Base-by-base conservation (phyloP, 345 rosid genomes). In the Orychophragmus violaceus region DNA sequence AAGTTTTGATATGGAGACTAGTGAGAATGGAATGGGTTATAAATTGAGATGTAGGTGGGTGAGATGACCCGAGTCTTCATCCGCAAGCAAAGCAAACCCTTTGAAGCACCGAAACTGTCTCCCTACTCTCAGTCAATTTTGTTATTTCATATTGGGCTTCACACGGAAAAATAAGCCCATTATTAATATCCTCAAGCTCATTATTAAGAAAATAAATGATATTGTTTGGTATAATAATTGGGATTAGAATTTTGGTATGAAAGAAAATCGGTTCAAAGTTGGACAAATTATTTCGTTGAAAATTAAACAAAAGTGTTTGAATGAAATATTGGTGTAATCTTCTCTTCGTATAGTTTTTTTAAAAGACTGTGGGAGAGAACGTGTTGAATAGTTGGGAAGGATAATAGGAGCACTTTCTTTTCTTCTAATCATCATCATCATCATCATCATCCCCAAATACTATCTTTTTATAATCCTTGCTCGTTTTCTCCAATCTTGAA, bases 1-100 rank as follows among this genome's bases (percentile, higher is more conserved):
- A 0, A 18, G 13, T 7, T 16, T 25, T 48, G 2, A n/a, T 17
- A 41, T 24, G 36, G 25, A 36, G 35, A 32, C 12, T 5, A 24
- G 25, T 3, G 18, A 36, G 32, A 25, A 28, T 17, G 27, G 66
- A 39, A 29, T 18, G 9, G 41, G 6, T 37, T 36, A 36, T 13
- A 12, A 32, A 36, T 21, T 48, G 2, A n/a, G 24, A 36, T 18
- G 28, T 18, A 28, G 35, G 9, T 18, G 2, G 14, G 25, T 3
- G 18, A 36, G 32, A 25, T 68, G 73, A 25, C 50, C 59, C 66
- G 66, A 48, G 18, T 59, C 66, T 59, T 59, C 51, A 18, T 59
- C 60, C 74, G 66, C 59, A 69, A 59, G 74, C 23, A 49, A 59
- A 69, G 66, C 66, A 36, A 37, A 59, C 59, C 59, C 66, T 59